Conservation (phyloP, 2,329 filamentous ascomycete genomes). For the Ascochyta clinopodiicola region DNA sequence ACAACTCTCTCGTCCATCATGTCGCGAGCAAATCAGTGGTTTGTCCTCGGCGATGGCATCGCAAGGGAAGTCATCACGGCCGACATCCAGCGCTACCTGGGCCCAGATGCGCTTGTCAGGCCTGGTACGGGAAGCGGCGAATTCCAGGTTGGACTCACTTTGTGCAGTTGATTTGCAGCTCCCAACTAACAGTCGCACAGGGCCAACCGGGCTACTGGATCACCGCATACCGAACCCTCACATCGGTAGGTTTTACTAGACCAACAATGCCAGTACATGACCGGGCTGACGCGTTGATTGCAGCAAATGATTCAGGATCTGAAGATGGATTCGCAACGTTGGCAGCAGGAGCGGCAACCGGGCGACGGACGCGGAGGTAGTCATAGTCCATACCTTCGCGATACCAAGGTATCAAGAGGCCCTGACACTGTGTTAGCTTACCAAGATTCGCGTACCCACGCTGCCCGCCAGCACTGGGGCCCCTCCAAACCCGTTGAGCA, state of each 20-base stretch:
- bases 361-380: slow-evolving; percentile 56
- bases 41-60: slow-evolving; percentile 58
- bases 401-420: slow-evolving; percentile 52
- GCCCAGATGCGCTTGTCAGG: slow-evolving; percentile 58
- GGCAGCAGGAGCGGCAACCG: slow-evolving; percentile 47
- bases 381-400: slow-evolving; percentile 47
- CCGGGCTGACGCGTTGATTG: slow-evolving; percentile 25
- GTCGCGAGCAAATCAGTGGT: slow-evolving; percentile 55
- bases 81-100: slow-evolving; percentile 60
- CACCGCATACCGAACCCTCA: slow-evolving; percentile 59
- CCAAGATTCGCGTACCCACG: slow-evolving; percentile 52
- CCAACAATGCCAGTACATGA: not conserved
- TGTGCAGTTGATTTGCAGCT: slow-evolving; percentile 8
- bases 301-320: slow-evolving; percentile 59
- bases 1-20: slow-evolving; percentile 29
- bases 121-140: slow-evolving; percentile 55
- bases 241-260: slow-evolving; percentile 49
- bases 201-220: slow-evolving; percentile 59
- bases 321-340: slow-evolving; percentile 56
- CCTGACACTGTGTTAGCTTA: slow-evolving; percentile 55
- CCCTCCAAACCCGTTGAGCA: slow-evolving; percentile 41
- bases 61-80: slow-evolving; percentile 59
- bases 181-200: slow-evolving; percentile 33
- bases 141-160: slow-evolving; percentile 50
- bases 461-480: slow-evolving; percentile 52